Percentiles rank a stretch among this genome's conserved stretches.
Evolutionary conservation across 371 early-diverging fungal genomes (phyloP).

Genomic region (Mortierella sp.): DNA sequence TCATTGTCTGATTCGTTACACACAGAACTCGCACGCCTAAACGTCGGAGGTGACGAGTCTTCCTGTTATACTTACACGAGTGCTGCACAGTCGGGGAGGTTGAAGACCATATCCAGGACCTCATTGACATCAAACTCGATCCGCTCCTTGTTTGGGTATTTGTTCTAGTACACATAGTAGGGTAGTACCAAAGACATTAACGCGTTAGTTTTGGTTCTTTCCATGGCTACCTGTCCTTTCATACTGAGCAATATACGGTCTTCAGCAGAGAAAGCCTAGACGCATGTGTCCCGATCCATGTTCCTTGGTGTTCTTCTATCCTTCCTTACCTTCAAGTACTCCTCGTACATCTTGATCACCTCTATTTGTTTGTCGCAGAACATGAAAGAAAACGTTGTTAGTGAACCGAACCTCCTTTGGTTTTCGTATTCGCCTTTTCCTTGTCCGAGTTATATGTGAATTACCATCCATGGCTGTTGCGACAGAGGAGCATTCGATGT

Average conservation of each 20-base stretch:
- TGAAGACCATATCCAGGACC: constrained; percentile 54
- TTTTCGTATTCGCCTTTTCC: too few species aligned
- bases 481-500: constrained; percentile 50
- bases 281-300: not conserved
- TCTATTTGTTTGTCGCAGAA: constrained; percentile 11
- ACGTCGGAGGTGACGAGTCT: not conserved
- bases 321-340: constrained; percentile 44
- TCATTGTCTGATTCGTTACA: not conserved
- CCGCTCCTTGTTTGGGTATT: constrained; percentile 51
- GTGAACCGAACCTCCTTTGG: not conserved
- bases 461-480: constrained; percentile 57
- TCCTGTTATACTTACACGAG: constrained; percentile 35
- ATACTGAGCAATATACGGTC: not conserved
- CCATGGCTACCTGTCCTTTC: too few species aligned
- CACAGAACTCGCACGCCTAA: too few species aligned
- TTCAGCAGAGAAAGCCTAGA: not conserved
- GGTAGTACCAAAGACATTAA: not conserved
- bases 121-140: constrained; percentile 57
- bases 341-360: constrained; percentile 55
- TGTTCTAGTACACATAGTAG: constrained; percentile 25
- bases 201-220: not conserved
- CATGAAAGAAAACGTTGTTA: not conserved
- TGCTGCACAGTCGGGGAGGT: constrained; percentile 54
- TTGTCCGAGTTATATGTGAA: not conserved
- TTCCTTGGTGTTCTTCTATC: not conserved